Percentiles rank a stretch among this genome's conserved stretches.
phyloP scores from a whole-genome alignment of 305 asterid species.

The Ilex paraguariensis region DNA sequence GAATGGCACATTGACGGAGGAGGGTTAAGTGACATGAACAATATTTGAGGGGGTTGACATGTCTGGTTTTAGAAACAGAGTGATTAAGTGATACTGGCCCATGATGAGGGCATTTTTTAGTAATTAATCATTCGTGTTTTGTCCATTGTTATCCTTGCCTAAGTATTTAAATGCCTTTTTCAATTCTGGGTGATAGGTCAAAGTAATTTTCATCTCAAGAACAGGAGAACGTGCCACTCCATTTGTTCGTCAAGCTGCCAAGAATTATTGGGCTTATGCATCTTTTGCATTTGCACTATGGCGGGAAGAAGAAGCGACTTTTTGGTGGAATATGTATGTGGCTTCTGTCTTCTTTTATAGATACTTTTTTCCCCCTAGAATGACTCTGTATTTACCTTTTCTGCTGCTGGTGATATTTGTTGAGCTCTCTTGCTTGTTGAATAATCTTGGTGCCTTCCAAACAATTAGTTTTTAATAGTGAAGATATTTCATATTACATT shows the following conservation, averaged over 20 bases:
- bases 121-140: too few species aligned
- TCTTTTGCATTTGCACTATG: conserved; percentile 72
- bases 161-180: conserved; percentile 4
- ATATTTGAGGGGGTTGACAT: too few species aligned
- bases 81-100: too few species aligned
- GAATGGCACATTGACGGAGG: too few species aligned
- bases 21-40: too few species aligned
- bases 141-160: neutral
- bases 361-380: neutral
- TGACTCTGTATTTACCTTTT: conserved; percentile 1
- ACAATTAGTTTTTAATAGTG: too few species aligned
- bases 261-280: conserved; percentile 62
- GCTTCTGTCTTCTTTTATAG: conserved; percentile 3
- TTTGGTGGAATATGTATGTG: conserved; percentile 92
- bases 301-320: conserved; percentile 76
- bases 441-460: too few species aligned
- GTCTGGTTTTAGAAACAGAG: too few species aligned
- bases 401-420: neutral
- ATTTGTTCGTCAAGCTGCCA: conserved; percentile 82
- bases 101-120: too few species aligned
- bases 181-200: conserved; percentile 52
- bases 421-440: conserved; percentile 2
- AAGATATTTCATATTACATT: too few species aligned
- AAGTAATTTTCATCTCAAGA: conserved; percentile 81
- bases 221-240: conserved; percentile 98